Base-by-base conservation (phyloP, 495 filamentous ascomycete genomes). In the Geoglossum glabrum region DNA sequence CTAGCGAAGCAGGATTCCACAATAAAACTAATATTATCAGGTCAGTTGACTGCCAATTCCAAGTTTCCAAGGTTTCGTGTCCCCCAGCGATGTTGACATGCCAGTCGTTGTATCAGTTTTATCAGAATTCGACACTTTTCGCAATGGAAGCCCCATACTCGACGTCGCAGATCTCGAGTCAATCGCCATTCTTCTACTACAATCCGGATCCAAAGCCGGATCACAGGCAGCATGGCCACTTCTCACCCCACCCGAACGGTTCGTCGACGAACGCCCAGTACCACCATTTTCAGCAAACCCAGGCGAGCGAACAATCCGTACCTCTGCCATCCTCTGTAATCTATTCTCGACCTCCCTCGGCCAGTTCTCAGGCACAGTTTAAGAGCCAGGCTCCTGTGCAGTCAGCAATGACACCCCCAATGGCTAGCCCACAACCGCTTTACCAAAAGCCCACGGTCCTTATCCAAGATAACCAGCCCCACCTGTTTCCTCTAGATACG, bases 151-250 rank as follows among this genome's bases (percentile, higher is more conserved):
- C 72, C 62, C 70, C 75, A 65, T 81, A 82, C 65, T 66, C 72
- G 57, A 70, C 64, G 54, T 65, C 74, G 59, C 79, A 76, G 55
- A 66, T 75, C 65, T 84, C 84, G 75, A 84, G 81, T 47, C 86
- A 87, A 66, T 76, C 86, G 56, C 73, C 85, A 19, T 96, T 93
- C 76, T 89, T 85, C 79, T 95, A 90, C 76, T 97, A 95, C 72
- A 83, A 79, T 61, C 83, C 83, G 58, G 86, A 90, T 57, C 77
- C 82, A 49, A 82, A 77, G 66, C 73, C 78, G 49, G 85, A 94
- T 68, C 79, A 77, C 66, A 73, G 82, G 65, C 85, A 87, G 64
- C 86, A 90, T 66, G 82, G 84, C 31, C 85, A 87, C 66, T 95
- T 88, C 75, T 78, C 82, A 60, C 80, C 81, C 56, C 86, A 89